Base-by-base conservation (phyloP, 768 basidiomycete species). In the Pleurotus salmoneostramineus region DNA sequence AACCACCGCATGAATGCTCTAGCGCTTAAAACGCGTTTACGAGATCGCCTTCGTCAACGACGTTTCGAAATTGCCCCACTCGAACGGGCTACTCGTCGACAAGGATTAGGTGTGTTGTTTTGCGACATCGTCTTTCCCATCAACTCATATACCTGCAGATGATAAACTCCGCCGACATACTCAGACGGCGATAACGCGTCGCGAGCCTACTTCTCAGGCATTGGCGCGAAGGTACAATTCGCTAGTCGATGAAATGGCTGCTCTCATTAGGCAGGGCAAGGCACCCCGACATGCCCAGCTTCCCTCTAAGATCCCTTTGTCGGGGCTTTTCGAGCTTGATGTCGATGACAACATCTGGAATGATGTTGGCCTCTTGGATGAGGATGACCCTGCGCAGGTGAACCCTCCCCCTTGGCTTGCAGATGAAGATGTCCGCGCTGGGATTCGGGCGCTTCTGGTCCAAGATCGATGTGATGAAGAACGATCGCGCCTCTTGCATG, bases 281-380 rank as follows among this genome's bases (percentile, higher is more conserved):
- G 71, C 71, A 6, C 71, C 71, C 1, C 35, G 21, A 3, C 58
- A 62, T 32, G 66, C 68, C 10, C 8, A 64, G 7, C 48, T 58
- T 0, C 74, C 72, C 11, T 40, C 49, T 3, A 50, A 49, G 6
- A 70, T 74, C 37, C 56, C 62, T 0, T 27, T 31, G 7, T 50
- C 63, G 8, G 60, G 62, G 1, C 48, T 76, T 3, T 76, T 68
- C 44, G 55, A 57, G 1, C 61, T 76, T 0, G 72, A 74, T 64
- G 70, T 76, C 32, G 72, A 74, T 64, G 71, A 72, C 59, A 60
- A 62, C 14, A 72, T 74, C 14, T 76, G 73, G 71, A 64, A 72
- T 50, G 15, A 65, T 45, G 70, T 71, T 1, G 61, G 74, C 14
- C 62, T 60, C 42, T 65, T 70, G 27, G 61, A 68, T 43, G 56